Conservation (phyloP, 495 filamentous ascomycete species). For the Aspergillus avenaceus region DNA sequence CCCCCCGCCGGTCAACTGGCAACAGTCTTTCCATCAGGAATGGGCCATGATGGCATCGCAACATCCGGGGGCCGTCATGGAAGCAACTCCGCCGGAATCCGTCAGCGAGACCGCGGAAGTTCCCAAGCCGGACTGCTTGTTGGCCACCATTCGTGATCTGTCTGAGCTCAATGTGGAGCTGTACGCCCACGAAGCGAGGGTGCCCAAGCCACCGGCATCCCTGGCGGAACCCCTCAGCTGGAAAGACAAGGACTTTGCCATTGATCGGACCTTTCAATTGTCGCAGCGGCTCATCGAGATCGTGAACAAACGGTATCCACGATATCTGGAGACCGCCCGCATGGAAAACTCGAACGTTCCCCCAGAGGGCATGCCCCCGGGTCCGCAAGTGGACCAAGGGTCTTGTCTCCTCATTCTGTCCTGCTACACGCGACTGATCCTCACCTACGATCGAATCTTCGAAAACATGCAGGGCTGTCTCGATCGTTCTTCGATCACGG, state of each 20-base stretch:
- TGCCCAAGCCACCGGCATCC: conserved; percentile 4
- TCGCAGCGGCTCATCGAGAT: conserved; percentile 9
- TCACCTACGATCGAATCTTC: conserved; percentile 8
- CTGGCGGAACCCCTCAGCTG: conserved; percentile 5
- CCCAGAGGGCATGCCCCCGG: neutral
- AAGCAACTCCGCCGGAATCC: neutral
- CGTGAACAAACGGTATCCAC: conserved; percentile 5
- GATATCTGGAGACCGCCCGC: conserved; percentile 1
- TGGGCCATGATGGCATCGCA: conserved; percentile 4
- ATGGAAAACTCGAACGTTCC: neutral
- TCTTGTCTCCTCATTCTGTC: conserved; percentile 7
- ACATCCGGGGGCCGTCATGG: neutral
- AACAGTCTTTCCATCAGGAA: conserved; percentile 6
- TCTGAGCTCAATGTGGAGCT: conserved; percentile 9
- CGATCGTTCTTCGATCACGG: conserved; percentile 7
- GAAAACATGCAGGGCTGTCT: conserved; percentile 9
- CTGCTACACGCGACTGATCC: conserved; percentile 9
- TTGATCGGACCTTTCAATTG: conserved; percentile 8
- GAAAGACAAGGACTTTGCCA: conserved; percentile 10
- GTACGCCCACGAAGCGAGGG: conserved; percentile 1
- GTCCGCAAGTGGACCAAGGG: conserved; percentile 2
- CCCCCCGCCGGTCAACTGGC: neutral
- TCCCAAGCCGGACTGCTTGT: neutral
- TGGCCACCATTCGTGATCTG: conserved; percentile 4
- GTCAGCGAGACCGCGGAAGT: neutral